Evolutionary conservation across 805 yeast species (phyloP).

Genomic region (Metschnikowia aberdeeniae): DNA sequence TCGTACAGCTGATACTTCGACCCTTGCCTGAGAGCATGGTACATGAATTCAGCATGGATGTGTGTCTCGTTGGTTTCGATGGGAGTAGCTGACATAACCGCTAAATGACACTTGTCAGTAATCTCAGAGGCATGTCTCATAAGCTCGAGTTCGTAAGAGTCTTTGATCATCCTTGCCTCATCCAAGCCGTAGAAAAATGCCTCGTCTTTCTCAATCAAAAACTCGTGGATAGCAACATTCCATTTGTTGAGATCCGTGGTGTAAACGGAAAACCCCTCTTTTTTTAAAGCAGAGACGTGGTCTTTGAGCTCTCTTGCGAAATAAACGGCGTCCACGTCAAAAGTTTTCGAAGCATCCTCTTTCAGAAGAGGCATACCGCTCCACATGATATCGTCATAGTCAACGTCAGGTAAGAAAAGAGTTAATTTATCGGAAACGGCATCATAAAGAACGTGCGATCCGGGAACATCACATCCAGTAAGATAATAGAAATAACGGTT

Average conservation of each 20-base stretch:
- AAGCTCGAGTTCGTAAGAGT: constrained; percentile 69
- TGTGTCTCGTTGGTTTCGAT: constrained; percentile 86
- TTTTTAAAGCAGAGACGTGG: constrained; percentile 27
- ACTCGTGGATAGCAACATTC: constrained; percentile 31
- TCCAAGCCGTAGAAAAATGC: constrained; percentile 70
- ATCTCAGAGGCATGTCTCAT: constrained; percentile 79
- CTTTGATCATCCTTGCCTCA: constrained; percentile 83
- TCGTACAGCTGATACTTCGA: constrained; percentile 86
- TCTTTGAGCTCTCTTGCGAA: constrained; percentile 50
- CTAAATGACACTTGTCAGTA: constrained; percentile 82
- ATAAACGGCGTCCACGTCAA: constrained; percentile 78
- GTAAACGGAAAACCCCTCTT: constrained; percentile 27
- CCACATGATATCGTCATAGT: constrained; percentile 93
- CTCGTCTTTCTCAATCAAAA: constrained; percentile 41
- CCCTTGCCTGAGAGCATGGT: constrained; percentile 92
- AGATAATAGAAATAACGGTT: constrained; percentile 87
- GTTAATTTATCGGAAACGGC: constrained; percentile 52
- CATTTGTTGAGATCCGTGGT: constrained; percentile 57
- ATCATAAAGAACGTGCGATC: constrained; percentile 63
- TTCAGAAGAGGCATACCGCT: constrained; percentile 76
- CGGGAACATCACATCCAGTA: constrained; percentile 79
- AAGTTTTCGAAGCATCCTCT: constrained; percentile 60
- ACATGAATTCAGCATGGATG: constrained; percentile 91
- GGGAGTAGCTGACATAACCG: constrained; percentile 90
- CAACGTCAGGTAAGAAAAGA: constrained; percentile 78